Evolutionary conservation across 257 asterid genomes (phyloP), one percentile per base, ranked within the genome.

Genomic region (Solanum peruvianum): DNA sequence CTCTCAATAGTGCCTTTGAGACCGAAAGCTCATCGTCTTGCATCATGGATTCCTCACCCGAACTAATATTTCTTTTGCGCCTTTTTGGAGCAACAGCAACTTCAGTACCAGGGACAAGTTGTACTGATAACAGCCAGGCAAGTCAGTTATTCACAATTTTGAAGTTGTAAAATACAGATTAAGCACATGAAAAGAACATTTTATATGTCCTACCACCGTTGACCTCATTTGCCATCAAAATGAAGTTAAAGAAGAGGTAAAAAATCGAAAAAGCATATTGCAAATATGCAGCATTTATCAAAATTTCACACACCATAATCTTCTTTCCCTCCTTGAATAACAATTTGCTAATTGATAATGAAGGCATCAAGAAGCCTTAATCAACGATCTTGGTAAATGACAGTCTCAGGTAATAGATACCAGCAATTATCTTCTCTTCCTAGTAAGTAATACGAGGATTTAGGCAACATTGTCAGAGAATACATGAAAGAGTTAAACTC

Each of bases 41-140:
- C 69, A 66, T 21, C 41, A 93, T 87, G 78, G 95, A 84, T 86
- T 93, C 89, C 47, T 88, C 87, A 89, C 71, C 72, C 71, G 89
- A 58, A 84, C 87, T 88, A 62, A 80, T 64, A 66, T 84, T 84
- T 82, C 90, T 92, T 91, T 92, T 95, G 78, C 99, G 98, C 86
- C 94, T 92, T 93, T 97, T 97, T 84, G 97, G 98, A 82, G 98
- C 98, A 88, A 97, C 98, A 81, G 99, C 98, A 91, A 97, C 98
- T 91, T 97, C 98, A 84, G 95, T 91, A 88, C 96, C 99, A 35
- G 98, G 99, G 81, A 97, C 98, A 88, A 97, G 99, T 93, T 93
- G 98, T 67, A 95, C 99, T 97, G 94, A 56, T 83, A 90, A 88
- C 88, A 91, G 89, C 47, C 42, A 86, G 86, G 84, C 85, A 83